Percentiles rank a stretch among this genome's conserved stretches.
These are phyloP conservation scores for Neurospora sp. DNA, from an alignment of 495 filamentous ascomycete species.

Conservation along the genomic window DNA sequence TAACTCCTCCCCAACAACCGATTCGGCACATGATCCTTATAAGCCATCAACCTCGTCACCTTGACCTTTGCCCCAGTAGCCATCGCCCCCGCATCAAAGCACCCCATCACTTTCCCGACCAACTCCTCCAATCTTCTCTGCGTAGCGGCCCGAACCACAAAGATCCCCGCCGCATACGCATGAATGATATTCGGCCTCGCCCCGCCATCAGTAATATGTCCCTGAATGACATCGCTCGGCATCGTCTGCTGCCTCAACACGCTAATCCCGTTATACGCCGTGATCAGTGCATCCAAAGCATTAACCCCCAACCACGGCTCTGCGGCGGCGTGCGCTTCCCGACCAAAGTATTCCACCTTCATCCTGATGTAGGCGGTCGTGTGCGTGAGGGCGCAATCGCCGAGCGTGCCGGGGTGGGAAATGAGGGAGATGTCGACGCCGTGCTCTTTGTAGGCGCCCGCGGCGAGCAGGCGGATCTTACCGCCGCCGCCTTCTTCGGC, in stretches of 20 bases:
- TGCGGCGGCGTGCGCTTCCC: constrained; percentile 46
- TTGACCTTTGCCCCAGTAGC: constrained; percentile 49
- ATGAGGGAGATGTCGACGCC: constrained; percentile 56
- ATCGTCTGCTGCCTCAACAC: constrained; percentile 54
- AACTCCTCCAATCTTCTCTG: constrained; percentile 37
- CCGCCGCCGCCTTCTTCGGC: constrained; percentile 57
- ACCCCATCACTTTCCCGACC: constrained; percentile 40
- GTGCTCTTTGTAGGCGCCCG: constrained; percentile 47
- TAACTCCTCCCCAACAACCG: constrained; percentile 44
- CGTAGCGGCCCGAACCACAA: constrained; percentile 41
- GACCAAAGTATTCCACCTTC: constrained; percentile 41
- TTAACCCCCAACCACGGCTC: constrained; percentile 56
- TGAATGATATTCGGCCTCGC: constrained; percentile 54
- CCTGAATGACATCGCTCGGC: constrained; percentile 49
- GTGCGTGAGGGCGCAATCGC: constrained; percentile 33
- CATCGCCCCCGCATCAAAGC: constrained; percentile 48
- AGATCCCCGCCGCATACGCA: constrained; percentile 42
- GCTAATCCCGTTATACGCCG: constrained; percentile 50
- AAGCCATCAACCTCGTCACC: constrained; percentile 36
- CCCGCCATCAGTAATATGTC: constrained; percentile 49
- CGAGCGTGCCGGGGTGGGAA: constrained; percentile 42
- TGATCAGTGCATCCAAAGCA: constrained; percentile 51
- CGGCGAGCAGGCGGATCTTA: constrained; percentile 54
- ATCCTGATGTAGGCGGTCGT: constrained; percentile 40
- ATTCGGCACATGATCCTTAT: constrained; percentile 53